These are phyloP conservation scores for Cladosporium sphaerospermum DNA, from an alignment of 2,329 filamentous ascomycete species.

Conservation along the genomic window DNA sequence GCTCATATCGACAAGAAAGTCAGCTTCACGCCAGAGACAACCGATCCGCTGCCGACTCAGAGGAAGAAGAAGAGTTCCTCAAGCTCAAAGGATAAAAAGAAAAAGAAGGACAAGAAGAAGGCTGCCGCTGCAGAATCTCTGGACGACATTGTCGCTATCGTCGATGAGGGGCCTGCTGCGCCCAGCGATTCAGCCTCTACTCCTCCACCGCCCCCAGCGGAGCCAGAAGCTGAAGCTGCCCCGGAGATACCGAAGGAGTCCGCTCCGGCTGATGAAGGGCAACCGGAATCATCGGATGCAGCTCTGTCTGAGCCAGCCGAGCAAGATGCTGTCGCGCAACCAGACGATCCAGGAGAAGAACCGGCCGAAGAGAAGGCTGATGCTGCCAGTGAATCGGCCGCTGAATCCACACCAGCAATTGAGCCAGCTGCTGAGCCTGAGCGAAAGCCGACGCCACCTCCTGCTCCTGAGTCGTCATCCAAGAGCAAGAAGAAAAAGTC, in stretches of 20 bases:
- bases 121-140: constrained; percentile 13
- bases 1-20: constrained; percentile 23
- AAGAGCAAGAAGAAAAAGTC: neutral
- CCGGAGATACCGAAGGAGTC: neutral
- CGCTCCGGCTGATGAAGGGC: too few relatives aligned
- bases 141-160: constrained; percentile 22
- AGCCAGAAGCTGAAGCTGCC: neutral
- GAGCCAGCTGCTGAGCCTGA: neutral
- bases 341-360: neutral
- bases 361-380: neutral
- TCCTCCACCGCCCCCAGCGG: neutral
- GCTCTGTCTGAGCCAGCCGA: neutral
- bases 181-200: neutral
- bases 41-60: constrained; percentile 21
- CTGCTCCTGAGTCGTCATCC: neutral
- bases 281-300: too few relatives aligned
- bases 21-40: constrained; percentile 24
- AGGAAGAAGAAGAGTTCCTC: constrained; percentile 22
- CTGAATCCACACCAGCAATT: neutral
- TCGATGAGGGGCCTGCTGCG: constrained; percentile 14
- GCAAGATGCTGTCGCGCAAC: neutral
- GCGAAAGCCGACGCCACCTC: neutral
- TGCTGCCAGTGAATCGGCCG: neutral
- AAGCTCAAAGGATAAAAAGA: constrained; percentile 23
- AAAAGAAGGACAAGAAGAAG: constrained; percentile 8